Evolutionary conservation across 2,329 filamentous ascomycete genomes (phyloP).

Genomic region (Fusarium sp.): DNA sequence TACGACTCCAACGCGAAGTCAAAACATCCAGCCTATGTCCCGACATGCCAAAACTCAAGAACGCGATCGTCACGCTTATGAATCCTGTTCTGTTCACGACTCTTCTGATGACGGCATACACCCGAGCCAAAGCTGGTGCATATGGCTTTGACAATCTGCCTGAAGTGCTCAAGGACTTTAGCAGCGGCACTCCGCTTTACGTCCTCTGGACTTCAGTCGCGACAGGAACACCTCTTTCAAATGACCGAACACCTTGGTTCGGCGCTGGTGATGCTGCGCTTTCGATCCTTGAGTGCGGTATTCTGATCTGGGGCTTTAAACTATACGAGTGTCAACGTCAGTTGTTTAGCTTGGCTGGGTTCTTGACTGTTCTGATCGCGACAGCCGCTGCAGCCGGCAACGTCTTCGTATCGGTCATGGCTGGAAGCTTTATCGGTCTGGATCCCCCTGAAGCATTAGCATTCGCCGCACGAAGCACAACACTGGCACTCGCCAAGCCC

Average conservation of each 20-base stretch:
- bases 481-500: constrained; percentile 62
- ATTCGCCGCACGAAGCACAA: constrained; percentile 63
- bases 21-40: constrained; percentile 40
- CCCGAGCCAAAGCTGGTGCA: constrained; percentile 53
- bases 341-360: constrained; percentile 58
- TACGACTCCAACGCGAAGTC: constrained; percentile 53
- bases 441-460: constrained; percentile 52
- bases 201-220: constrained; percentile 50
- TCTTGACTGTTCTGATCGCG: constrained; percentile 54
- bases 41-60: constrained; percentile 37
- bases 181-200: constrained; percentile 52
- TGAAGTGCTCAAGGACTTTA: constrained; percentile 47
- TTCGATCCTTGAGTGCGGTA: constrained; percentile 62
- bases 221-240: constrained; percentile 10
- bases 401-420: constrained; percentile 56
- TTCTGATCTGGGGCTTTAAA: constrained; percentile 66
- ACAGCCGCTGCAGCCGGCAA: constrained; percentile 55
- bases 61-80: constrained; percentile 54
- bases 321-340: constrained; percentile 62
- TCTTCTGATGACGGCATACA: constrained; percentile 58
- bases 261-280: constrained; percentile 63
- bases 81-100: constrained; percentile 63
- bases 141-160: constrained; percentile 48
- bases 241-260: constrained; percentile 48
- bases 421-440: constrained; percentile 53